A percentile compares a stretch with the other conserved stretches of the same genome.
Evolutionary conservation across 257 asterid species (phyloP).

Genomic region (Solanum arcanum): DNA sequence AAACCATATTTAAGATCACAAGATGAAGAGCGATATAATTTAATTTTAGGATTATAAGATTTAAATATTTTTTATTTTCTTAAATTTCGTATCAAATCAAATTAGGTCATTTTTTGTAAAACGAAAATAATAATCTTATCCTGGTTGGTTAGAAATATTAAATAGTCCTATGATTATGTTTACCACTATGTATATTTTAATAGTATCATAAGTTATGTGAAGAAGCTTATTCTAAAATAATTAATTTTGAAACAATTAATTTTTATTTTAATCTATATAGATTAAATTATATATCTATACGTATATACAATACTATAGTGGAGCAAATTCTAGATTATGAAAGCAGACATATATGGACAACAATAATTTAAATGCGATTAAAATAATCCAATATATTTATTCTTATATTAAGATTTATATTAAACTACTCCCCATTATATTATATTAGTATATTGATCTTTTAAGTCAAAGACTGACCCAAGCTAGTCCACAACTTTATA

Average conservation of each 20-base stretch:
- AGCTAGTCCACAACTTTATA: not conserved
- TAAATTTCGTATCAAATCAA: too few relatives aligned
- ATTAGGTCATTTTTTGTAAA: too few relatives aligned
- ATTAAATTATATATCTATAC: not conserved
- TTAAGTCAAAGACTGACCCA: not conserved
- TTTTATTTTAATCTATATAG: not conserved
- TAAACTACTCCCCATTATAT: not conserved
- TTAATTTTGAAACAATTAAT: too few relatives aligned
- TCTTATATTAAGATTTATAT: not conserved
- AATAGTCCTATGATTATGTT: too few relatives aligned
- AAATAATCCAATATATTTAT: not conserved
- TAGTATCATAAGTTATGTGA: too few relatives aligned
- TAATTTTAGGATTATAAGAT: too few relatives aligned
- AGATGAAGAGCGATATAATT: accelerated
- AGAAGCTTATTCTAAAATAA: too few relatives aligned
- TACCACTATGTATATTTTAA: too few relatives aligned
- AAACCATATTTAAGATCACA: too few relatives aligned
- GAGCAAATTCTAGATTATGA: not conserved
- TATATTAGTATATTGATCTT: not conserved
- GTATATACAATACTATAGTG: not conserved
- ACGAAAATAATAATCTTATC: too few relatives aligned
- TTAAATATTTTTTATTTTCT: too few relatives aligned
- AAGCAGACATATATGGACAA: not conserved
- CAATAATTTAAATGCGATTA: not conserved
- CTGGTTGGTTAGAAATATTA: too few relatives aligned